Conservation (phyloP, 192 early-diverging fungal species). For the Podila epicladia region DNA sequence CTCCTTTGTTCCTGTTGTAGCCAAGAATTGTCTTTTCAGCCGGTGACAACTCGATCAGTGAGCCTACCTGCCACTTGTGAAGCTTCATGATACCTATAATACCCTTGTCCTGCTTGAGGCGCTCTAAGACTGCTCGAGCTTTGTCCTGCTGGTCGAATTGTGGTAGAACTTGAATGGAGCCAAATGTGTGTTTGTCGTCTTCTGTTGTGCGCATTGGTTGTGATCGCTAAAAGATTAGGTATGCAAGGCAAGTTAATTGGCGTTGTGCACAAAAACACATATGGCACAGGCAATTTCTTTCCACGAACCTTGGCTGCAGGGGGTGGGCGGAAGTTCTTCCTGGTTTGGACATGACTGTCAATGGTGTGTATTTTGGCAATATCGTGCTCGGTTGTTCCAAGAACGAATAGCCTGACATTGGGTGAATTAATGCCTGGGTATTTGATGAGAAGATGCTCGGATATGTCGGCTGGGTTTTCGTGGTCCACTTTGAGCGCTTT, state of each 20-base stretch:
- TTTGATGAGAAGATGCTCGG: conserved; percentile 7
- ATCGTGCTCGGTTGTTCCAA: conserved; percentile 36
- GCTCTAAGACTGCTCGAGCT: conserved; percentile 69
- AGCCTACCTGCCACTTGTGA: conserved; percentile 73
- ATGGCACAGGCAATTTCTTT: background rate
- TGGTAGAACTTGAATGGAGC: conserved; percentile 62
- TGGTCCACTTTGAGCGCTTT: conserved; percentile 13
- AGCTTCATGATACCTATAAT: conserved; percentile 64
- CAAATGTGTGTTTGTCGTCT: conserved; percentile 67
- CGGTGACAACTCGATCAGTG: conserved; percentile 76
- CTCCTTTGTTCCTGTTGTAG: conserved; percentile 75
- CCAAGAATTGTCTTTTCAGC: conserved; percentile 74
- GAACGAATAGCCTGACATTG: conserved; percentile 34
- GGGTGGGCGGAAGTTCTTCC: conserved; percentile 25
- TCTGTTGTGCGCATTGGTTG: conserved; percentile 29
- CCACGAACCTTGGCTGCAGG: conserved; percentile 28
- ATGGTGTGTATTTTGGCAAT: conserved; percentile 45
- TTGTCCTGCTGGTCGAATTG: conserved; percentile 61
- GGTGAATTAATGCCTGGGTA: conserved; percentile 8
- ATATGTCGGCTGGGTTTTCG: background rate
- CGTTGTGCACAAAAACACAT: background rate
- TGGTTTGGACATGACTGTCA: conserved; percentile 25
- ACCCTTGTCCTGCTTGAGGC: conserved; percentile 72
- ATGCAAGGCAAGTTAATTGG: background rate
- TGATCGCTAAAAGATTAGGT: conserved; percentile 6